Conservation (phyloP, 78 protist species). For the Cyanophora paradoxa region DNA sequence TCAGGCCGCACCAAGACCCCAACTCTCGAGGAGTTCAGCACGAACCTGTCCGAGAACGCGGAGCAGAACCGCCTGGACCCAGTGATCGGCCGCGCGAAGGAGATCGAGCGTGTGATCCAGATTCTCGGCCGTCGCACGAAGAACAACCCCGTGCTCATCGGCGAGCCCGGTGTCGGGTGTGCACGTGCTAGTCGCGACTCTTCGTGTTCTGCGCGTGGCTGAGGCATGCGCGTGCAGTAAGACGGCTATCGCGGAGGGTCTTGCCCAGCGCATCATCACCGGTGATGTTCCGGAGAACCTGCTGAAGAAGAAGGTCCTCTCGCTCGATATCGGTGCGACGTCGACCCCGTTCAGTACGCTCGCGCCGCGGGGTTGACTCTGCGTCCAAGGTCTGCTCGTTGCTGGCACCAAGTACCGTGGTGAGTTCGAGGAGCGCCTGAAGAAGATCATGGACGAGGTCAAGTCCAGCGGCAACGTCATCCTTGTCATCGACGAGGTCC, state of each 20-base stretch:
- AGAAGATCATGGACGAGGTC: constrained; percentile 88
- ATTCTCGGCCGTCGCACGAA: constrained; percentile 71
- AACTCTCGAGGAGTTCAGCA: constrained; percentile 4
- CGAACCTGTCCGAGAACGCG: background rate
- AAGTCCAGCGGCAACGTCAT: constrained; percentile 73
- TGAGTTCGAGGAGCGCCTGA: constrained; percentile 95
- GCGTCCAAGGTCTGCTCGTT: constrained; percentile 78
- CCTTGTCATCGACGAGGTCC: constrained; percentile 96
- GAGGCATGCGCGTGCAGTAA: constrained; percentile 60
- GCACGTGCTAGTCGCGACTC: background rate
- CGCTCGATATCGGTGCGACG: constrained; percentile 93
- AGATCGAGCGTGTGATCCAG: constrained; percentile 82
- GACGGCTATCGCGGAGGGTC: constrained; percentile 90
- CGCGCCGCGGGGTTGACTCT: too few species aligned
- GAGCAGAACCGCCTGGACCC: background rate
- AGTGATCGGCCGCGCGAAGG: constrained; percentile 89
- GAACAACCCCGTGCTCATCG: constrained; percentile 89
- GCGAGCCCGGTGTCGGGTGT: constrained; percentile 81
- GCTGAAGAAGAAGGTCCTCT: constrained; percentile 20
- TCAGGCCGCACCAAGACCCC: background rate
- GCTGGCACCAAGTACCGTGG: too few species aligned
- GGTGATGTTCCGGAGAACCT: constrained; percentile 89
- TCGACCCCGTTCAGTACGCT: too few species aligned
- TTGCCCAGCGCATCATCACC: constrained; percentile 87
- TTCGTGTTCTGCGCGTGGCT: constrained; percentile 67